Evolutionary conservation across 495 filamentous ascomycete species (phyloP), one percentile per base, ranked within the genome.

Genomic region (Trichoderma parareesei): DNA sequence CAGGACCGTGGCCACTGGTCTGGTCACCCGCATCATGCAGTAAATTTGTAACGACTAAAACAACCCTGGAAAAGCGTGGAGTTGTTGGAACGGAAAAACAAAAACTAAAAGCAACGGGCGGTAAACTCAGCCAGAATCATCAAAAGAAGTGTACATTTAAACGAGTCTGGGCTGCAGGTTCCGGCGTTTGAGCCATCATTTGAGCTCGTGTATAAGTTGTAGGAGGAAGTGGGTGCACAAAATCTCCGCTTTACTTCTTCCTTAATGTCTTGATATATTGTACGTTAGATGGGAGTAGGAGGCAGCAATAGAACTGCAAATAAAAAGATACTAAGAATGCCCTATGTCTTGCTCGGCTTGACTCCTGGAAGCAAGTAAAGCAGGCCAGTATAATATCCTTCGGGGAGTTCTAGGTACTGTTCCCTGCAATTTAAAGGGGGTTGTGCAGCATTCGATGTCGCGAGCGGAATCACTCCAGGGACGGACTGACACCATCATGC

Each of bases 1-100:
- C 67, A 85, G 91, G 67, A 97, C 92, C 59, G 92, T 97, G 63
- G 92, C 91, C 65, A 97, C 93, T 71, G 93, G 93, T 75, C 76
- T 97, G 66, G 85, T 97, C 67, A 97, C 93, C 70, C 84, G 88
- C 72, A 89, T 97, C 73, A 68, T 96, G 62, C 79, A 88, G 71
- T 90, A 85, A 82, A 63, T 27, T 27, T 60, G 14, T 27, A 55
- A 46, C 61, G 38, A 42, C 11, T 35, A 18, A 41, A 33, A 57
- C 53, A 57, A 57, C 33, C 20, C 33, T 57, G 53, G 41, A 16
- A 38, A 16, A 27, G 20, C 13, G 14, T 40, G 38, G 60, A 27
- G 37, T 57, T 57, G 27, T 57, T 57, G 53, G 53, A 37, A 57
- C 18, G 38, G 42, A 42, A 41, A 61, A 61, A 64, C 16, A 43